These are phyloP conservation scores for Apiospora saccharicola DNA, from an alignment of 2,329 filamentous ascomycete genomes.

Conservation along the genomic window DNA sequence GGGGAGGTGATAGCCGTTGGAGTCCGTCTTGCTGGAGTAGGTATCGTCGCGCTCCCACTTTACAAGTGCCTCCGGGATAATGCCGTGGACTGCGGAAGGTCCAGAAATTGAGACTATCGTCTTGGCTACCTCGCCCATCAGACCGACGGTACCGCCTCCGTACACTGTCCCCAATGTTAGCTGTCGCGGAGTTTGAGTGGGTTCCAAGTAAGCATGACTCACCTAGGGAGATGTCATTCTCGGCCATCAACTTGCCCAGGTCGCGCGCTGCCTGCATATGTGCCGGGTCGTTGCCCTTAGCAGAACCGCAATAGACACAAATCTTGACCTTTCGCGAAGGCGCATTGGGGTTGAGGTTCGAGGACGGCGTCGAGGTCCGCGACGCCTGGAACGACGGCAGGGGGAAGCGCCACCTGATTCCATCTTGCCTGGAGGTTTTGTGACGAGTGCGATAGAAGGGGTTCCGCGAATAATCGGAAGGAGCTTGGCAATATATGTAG, in stretches of 20 bases:
- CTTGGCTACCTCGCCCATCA: conserved; percentile 94
- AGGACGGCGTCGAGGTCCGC: conserved; percentile 40
- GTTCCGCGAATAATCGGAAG: not conserved
- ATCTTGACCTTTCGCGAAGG: conserved; percentile 63
- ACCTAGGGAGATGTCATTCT: conserved; percentile 79
- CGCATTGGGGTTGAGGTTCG: conserved; percentile 40
- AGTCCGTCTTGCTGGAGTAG: conserved; percentile 53
- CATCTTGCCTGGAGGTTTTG: conserved; percentile 41
- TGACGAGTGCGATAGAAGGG: not conserved
- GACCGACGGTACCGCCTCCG: conserved; percentile 89
- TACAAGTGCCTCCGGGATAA: conserved; percentile 88
- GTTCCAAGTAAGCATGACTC: conserved; percentile 33
- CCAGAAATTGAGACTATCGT: conserved; percentile 86
- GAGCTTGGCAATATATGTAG: not conserved
- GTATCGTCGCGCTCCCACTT: conserved; percentile 75
- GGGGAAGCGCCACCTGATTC: conserved; percentile 50
- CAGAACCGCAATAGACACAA: conserved; percentile 94
- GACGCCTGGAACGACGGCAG: conserved; percentile 42
- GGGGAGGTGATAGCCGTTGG: conserved; percentile 64
- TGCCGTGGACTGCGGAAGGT: conserved; percentile 84
- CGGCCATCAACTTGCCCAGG: conserved; percentile 77
- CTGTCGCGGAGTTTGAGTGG: not conserved
- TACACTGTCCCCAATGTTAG: conserved; percentile 67
- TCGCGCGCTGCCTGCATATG: conserved; percentile 81
- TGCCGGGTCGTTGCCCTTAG: conserved; percentile 72